Percentiles rank a stretch among this genome's conserved stretches.
Evolutionary conservation across 805 yeast genomes (phyloP).

Genomic region (Metschnikowia shivogae): DNA sequence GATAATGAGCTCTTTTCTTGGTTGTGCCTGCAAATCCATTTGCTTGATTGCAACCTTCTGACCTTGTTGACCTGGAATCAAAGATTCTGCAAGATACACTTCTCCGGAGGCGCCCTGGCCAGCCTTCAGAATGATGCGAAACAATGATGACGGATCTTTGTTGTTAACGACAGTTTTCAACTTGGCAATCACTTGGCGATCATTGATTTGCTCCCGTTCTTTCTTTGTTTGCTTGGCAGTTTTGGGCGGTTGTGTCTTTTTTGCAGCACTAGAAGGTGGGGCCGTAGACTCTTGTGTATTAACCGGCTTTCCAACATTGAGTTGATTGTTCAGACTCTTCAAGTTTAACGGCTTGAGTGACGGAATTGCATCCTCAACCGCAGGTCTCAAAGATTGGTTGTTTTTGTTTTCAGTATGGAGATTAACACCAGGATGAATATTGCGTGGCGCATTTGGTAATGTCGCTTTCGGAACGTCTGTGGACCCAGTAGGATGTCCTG

Average conservation of each 20-base stretch:
- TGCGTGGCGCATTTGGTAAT: conserved; percentile 31
- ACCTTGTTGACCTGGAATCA: conserved; percentile 42
- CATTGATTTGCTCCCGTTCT: conserved; percentile 57
- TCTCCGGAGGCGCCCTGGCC: conserved; percentile 99
- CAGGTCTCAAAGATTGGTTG: conserved; percentile 20
- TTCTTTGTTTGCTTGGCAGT: conserved; percentile 38
- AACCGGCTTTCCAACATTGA: conserved; percentile 8
- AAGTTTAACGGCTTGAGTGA: conserved; percentile 14
- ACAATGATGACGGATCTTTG: conserved; percentile 80
- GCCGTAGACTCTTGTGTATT: conserved; percentile 12
- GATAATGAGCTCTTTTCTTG: conserved; percentile 90
- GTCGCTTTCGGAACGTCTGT: conserved; percentile 15
- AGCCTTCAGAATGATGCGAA: conserved; percentile 73
- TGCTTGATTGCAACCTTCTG: conserved; percentile 91
- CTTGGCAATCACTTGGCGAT: conserved; percentile 79
- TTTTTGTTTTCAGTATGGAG: conserved; percentile 25
- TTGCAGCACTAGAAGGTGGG: background rate
- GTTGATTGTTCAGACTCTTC: conserved; percentile 12
- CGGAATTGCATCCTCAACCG: conserved; percentile 2
- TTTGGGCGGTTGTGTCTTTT: conserved; percentile 18
- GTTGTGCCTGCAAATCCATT: conserved; percentile 88
- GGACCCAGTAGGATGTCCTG: conserved; percentile 24
- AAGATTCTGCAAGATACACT: conserved; percentile 77
- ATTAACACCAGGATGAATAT: conserved; percentile 32
- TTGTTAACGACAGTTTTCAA: conserved; percentile 76